Conservation (phyloP, 257 asterid genomes). For the Dorcoceras hygrometricum region DNA sequence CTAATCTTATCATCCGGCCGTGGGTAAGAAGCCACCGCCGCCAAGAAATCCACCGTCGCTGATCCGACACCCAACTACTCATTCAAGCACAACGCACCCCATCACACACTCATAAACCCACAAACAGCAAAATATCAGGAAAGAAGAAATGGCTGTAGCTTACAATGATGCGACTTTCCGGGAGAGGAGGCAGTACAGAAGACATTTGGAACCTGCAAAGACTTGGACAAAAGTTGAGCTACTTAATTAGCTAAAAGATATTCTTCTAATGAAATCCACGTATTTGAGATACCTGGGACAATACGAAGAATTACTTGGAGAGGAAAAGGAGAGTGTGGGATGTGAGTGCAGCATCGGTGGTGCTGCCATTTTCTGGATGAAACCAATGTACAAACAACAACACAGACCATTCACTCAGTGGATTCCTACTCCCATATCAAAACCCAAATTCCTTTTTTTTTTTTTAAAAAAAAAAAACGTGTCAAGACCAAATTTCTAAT, state of each 20-base stretch:
- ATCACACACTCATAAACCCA: slow-evolving; percentile 3
- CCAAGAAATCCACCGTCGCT: slow-evolving; percentile 60
- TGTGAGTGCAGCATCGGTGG: neutral
- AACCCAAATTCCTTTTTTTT: no score
- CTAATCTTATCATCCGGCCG: slow-evolving; percentile 88
- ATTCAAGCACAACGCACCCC: slow-evolving; percentile 25
- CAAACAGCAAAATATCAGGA: neutral
- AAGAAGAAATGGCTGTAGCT: slow-evolving; percentile 12
- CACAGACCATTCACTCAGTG: neutral
- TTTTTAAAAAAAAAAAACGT: no score
- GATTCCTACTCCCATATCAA: no score
- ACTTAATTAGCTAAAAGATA: neutral
- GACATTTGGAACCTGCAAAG: slow-evolving; percentile 49
- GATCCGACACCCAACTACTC: slow-evolving; percentile 80
- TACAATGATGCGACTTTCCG: slow-evolving; percentile 65
- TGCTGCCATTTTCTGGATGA: slow-evolving; percentile 11
- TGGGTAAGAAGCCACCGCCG: slow-evolving; percentile 89
- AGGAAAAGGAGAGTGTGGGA: neutral
- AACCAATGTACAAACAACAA: no score
- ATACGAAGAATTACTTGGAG: slow-evolving; percentile 1
- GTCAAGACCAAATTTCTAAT: no score
- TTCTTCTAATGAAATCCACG: neutral
- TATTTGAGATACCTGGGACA: neutral
- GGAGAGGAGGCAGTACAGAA: slow-evolving; percentile 48
- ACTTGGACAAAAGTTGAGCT: neutral